Percentiles rank a stretch among this genome's conserved stretches.
phyloP scores from a whole-genome alignment of 108 stramenopile genomes.

The Cyclotella choctawhatcheeana region DNA sequence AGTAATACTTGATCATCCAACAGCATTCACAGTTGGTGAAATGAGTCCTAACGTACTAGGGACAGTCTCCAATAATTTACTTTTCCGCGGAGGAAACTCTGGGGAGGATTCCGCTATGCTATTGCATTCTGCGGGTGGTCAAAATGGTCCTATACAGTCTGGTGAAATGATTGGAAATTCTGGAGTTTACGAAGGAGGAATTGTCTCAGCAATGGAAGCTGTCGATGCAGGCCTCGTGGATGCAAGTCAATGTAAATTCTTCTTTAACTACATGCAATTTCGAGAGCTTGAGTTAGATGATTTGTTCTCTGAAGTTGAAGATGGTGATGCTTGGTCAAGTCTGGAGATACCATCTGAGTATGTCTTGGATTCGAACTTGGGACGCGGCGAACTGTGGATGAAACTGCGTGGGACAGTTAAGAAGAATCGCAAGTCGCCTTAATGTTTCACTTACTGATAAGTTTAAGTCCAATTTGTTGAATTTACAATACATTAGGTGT shows the following conservation, averaged over 20 bases:
- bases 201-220: conserved; percentile 53
- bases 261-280: conserved; percentile 83
- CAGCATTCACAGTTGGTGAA: conserved; percentile 82
- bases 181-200: conserved; percentile 80
- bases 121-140: conserved; percentile 68
- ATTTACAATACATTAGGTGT: not conserved
- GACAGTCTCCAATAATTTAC: conserved; percentile 49
- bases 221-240: conserved; percentile 48
- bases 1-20: conserved; percentile 84
- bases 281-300: conserved; percentile 75
- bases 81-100: conserved; percentile 77
- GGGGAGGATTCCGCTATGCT: conserved; percentile 68
- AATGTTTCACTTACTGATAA: not conserved
- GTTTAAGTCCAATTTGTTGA: not conserved
- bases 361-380: conserved; percentile 64
- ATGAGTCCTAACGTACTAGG: conserved; percentile 63
- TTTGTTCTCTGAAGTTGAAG: conserved; percentile 60
- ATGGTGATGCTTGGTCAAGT: conserved; percentile 77
- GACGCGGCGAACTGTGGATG: conserved; percentile 75
- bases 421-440: conserved; percentile 16
- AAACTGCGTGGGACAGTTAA: conserved; percentile 61
- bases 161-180: conserved; percentile 70
- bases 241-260: conserved; percentile 72
- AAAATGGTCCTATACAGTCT: conserved; percentile 41
- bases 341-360: conserved; percentile 77